Evolutionary conservation across 148 eudicot genomes (phyloP), one percentile per base, ranked within the genome.

Genomic region (Camellia sinensis): DNA sequence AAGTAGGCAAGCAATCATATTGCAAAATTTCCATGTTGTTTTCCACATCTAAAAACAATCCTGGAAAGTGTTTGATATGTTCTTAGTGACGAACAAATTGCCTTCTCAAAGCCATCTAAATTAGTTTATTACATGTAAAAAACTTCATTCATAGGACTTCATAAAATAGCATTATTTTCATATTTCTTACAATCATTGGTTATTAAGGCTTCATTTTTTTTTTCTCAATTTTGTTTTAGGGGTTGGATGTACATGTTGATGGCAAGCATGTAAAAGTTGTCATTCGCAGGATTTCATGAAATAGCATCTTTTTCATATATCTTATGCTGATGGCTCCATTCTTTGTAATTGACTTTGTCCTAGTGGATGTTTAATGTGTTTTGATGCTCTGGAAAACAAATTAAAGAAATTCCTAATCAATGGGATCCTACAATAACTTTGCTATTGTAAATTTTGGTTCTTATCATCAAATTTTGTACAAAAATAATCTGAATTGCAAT

Each of bases 281-380:
- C 53, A 5, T 50, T 50, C 1, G 37, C 53, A 50, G 53, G 9
- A 50, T 7, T 10, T 66, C 40, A 29, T 7, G 70, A 43, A 41
- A 41, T 41, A 6, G 6, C 72, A 15, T 41, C 13, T 0, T 41
- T 68, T 7, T 68, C 50, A 21, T 44, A 14, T 7, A 3, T 68
- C 6, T 14, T 44, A 17, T 41, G n/a, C 8, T 68, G 48, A 41
- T 41, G 6, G 48, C 72, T 68, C 52, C 52, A 41, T 40, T 68
- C 66, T 68, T 68, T 68, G 19, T 68, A 5, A 68, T 68, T 13
- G 72, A 68, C 72, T 68, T 41, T 4, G 50, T 68, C 43, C 50
- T 6, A 43, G 72, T 4, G 52, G 11, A 66, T 21, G 19, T 68
- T 41, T 68, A 10, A 2, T 68, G 72, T 14, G 17, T 41, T 41